phyloP scores from a whole-genome alignment of 169 alveolate species.

The Ichthyophthirius multifiliis region DNA sequence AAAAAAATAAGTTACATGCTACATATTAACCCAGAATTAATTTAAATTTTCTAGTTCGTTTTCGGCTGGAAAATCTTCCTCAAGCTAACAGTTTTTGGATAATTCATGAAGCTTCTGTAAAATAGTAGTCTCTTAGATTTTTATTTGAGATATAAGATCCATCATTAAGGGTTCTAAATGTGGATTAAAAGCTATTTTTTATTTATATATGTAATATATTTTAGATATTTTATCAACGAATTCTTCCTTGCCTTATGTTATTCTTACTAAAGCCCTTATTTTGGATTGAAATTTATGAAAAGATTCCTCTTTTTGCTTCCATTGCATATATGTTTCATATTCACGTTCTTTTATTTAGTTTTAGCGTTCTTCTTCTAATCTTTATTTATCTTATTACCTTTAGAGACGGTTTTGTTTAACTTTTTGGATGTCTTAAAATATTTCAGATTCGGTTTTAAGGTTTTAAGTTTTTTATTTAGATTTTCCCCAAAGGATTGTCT shows the following conservation, averaged over 20 bases:
- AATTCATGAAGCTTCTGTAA: too few species aligned
- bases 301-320: constrained; percentile 66
- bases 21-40: constrained; percentile 39
- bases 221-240: constrained; percentile 66
- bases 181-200: constrained; percentile 41
- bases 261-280: constrained; percentile 66
- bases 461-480: constrained; percentile 25
- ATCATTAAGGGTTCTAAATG: constrained; percentile 44
- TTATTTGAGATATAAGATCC: constrained; percentile 42
- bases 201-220: constrained; percentile 46
- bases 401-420: constrained; percentile 56
- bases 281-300: constrained; percentile 61
- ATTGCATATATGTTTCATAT: constrained; percentile 54
- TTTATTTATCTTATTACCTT: constrained; percentile 47
- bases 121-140: neutral
- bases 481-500: constrained; percentile 74
- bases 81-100: too few species aligned
- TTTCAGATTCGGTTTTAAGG: constrained; percentile 42
- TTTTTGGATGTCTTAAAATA: constrained; percentile 58
- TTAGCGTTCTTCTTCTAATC: constrained; percentile 39
- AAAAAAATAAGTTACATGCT: constrained; percentile 51
- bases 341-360: constrained; percentile 48
- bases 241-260: constrained; percentile 60
- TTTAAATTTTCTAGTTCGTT: neutral
- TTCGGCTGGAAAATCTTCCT: too few species aligned